These are phyloP conservation scores for Phytophthora fragariaefolia DNA, from an alignment of 352 stramenopile species.

Conservation along the genomic window DNA sequence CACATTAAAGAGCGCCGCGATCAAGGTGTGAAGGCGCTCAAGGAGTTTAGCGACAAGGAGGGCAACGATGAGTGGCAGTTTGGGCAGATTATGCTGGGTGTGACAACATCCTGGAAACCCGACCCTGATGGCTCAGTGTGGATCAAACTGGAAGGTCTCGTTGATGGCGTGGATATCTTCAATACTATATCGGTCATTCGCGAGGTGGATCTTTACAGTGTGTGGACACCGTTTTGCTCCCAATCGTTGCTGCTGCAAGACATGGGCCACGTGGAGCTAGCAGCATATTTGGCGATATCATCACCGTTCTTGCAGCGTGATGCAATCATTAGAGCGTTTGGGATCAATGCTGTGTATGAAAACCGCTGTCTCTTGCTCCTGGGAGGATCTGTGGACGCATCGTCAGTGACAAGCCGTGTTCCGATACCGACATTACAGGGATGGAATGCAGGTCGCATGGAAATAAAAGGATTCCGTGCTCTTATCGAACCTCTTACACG, in stretches of 20 bases:
- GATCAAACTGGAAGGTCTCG: conserved; percentile 81
- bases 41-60: conserved; percentile 75
- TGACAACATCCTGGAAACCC: conserved; percentile 84
- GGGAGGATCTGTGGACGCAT: conserved; percentile 59
- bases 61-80: conserved; percentile 75
- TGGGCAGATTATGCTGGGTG: conserved; percentile 75
- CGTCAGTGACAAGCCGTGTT: conserved; percentile 35
- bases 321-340: conserved; percentile 69
- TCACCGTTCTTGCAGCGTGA: conserved; percentile 81
- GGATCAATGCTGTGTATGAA: conserved; percentile 86
- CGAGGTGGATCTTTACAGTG: conserved; percentile 77
- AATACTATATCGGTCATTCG: conserved; percentile 84
- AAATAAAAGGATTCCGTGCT: conserved; percentile 76
- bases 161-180: conserved; percentile 85
- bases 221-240: conserved; percentile 82
- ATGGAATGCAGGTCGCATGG: conserved; percentile 77
- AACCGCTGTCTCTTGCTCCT: conserved; percentile 72
- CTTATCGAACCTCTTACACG: conserved; percentile 79
- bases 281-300: conserved; percentile 72
- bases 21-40: conserved; percentile 56
- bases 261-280: conserved; percentile 58
- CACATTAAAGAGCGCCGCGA: conserved; percentile 63
- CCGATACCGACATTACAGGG: conserved; percentile 61
- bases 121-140: conserved; percentile 76
- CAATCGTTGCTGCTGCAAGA: conserved; percentile 67